A percentile compares a stretch with the other conserved stretches of the same genome.
Evolutionary conservation across 2,329 filamentous ascomycete species (phyloP).

Genomic region (Aphanocladium album): DNA sequence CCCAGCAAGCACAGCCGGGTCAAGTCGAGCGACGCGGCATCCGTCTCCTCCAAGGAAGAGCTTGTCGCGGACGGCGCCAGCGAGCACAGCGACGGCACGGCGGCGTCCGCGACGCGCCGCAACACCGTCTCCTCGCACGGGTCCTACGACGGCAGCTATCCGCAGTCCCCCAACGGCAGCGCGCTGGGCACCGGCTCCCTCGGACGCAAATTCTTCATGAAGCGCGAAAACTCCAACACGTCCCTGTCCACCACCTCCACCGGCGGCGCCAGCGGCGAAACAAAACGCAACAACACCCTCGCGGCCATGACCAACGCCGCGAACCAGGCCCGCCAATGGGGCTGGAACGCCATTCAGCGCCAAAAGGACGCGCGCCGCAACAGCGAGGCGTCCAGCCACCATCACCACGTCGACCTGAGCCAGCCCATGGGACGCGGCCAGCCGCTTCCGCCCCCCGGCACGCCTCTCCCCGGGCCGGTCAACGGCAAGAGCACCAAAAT

Average conservation of each 20-base stretch:
- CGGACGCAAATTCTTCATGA: slow-evolving; percentile 35
- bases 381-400: slow-evolving; percentile 19
- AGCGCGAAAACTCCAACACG: slow-evolving; percentile 33
- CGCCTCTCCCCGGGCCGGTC: slow-evolving; percentile 64
- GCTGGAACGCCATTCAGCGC: slow-evolving; percentile 51
- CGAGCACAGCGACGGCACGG: slow-evolving; percentile 24
- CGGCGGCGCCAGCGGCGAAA: slow-evolving; percentile 17
- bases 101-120: slow-evolving; percentile 27
- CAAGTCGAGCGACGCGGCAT: slow-evolving; percentile 44
- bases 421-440: slow-evolving; percentile 79
- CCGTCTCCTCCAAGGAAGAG: slow-evolving; percentile 43
- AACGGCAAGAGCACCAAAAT: slow-evolving; percentile 52
- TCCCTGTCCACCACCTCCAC: slow-evolving; percentile 32
- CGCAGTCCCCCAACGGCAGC: slow-evolving; percentile 26
- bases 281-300: slow-evolving; percentile 46
- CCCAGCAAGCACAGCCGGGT: slow-evolving; percentile 32
- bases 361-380: slow-evolving; percentile 39
- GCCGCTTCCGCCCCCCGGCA: slow-evolving; percentile 75
- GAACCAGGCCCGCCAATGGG: slow-evolving; percentile 53
- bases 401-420: slow-evolving; percentile 39
- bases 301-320: slow-evolving; percentile 53
- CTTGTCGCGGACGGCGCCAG: slow-evolving; percentile 23
- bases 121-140: slow-evolving; percentile 35
- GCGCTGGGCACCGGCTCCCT: slow-evolving; percentile 31
- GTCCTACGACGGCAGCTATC: slow-evolving; percentile 20